Conservation (phyloP, 129 eudicot genomes). For the Flaveria trinervia region DNA sequence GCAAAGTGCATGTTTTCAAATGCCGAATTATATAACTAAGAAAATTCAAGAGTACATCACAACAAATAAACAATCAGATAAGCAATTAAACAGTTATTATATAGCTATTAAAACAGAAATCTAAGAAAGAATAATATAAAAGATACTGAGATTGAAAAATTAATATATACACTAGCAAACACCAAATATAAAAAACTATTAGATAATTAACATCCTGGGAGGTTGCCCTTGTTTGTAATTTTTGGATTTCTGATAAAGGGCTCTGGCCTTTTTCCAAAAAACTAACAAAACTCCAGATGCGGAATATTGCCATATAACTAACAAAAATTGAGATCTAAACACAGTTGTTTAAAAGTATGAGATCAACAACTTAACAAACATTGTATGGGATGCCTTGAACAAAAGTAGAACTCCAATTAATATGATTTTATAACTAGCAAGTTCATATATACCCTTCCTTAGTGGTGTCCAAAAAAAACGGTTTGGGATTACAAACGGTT, state of each 20-base stretch:
- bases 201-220: too few species aligned
- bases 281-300: too few species aligned
- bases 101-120: not conserved
- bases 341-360: not conserved
- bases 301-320: not conserved
- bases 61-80: constrained; percentile 1
- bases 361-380: not conserved
- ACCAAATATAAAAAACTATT: not conserved
- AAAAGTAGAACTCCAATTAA: not conserved
- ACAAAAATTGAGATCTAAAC: not conserved
- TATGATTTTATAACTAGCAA: too few species aligned
- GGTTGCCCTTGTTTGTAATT: too few species aligned
- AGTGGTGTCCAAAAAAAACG: too few species aligned
- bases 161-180: not conserved
- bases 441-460: too few species aligned
- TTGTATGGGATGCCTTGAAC: not conserved
- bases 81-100: not conserved
- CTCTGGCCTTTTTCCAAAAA: too few species aligned
- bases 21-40: not conserved
- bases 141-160: not conserved
- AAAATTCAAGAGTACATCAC: not conserved
- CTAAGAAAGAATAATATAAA: not conserved
- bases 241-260: too few species aligned
- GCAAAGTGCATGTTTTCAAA: not conserved
- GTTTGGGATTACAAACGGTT: too few species aligned